A percentile compares a stretch with the other conserved stretches of the same genome.
phyloP scores from a whole-genome alignment of 2,329 filamentous ascomycete species.

The Calonectria pseudoreteaudii region DNA sequence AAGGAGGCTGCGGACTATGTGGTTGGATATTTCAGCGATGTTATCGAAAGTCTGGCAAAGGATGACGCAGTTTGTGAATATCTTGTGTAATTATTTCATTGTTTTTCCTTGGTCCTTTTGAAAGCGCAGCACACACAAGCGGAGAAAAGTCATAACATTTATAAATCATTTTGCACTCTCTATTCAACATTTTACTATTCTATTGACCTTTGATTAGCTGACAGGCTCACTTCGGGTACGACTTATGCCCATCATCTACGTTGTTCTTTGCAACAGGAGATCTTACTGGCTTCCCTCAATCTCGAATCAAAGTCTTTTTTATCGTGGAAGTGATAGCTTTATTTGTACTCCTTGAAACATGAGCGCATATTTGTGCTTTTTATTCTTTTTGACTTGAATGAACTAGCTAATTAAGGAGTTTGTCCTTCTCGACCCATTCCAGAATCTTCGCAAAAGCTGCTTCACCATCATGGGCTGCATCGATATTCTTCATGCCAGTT shows the following conservation, averaged over 20 bases:
- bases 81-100: neutral
- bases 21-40: neutral
- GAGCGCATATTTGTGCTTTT: neutral
- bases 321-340: neutral
- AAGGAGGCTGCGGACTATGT: neutral
- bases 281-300: neutral
- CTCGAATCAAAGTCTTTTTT: neutral
- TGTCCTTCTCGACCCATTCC: neutral
- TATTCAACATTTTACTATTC: neutral
- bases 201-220: neutral
- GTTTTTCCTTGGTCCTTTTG: neutral
- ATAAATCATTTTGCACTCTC: neutral
- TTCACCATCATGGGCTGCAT: neutral
- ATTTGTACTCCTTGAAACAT: neutral
- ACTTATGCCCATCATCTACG: neutral
- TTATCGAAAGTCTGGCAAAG: neutral
- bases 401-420: neutral
- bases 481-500: neutral
- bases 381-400: too few species aligned
- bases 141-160: neutral
- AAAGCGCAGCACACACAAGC: neutral
- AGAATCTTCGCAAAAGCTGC: neutral
- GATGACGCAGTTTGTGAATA: neutral
- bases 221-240: neutral
- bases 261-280: neutral